Conservation (phyloP, 257 asterid genomes). For the Catharanthus roseus region DNA sequence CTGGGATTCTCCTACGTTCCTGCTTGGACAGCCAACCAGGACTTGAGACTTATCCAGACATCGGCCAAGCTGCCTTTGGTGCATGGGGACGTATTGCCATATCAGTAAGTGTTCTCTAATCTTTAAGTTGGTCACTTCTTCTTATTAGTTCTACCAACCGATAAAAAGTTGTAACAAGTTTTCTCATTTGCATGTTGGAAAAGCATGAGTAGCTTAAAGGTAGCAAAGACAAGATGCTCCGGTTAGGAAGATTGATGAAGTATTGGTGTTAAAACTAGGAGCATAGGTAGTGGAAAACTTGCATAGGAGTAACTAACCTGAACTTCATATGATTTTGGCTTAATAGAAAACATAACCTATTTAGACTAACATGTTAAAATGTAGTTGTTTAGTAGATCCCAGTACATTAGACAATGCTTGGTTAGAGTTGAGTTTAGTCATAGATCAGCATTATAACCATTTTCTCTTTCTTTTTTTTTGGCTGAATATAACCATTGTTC, state of each 20-base stretch:
- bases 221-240: background rate
- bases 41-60: slow-evolving; percentile 90
- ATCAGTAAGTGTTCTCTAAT: slow-evolving; percentile 53
- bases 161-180: background rate
- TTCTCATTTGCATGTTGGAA: background rate
- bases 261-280: background rate
- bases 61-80: slow-evolving; percentile 98
- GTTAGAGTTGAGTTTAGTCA: background rate
- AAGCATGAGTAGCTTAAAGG: background rate
- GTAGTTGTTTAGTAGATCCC: background rate
- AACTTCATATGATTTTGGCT: background rate
- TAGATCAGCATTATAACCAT: background rate
- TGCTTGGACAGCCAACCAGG: slow-evolving; percentile 98
- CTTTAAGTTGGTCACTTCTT: background rate
- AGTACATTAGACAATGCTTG: no score
- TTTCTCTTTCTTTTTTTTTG: no score
- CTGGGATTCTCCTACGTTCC: slow-evolving; percentile 74
- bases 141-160: background rate
- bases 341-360: background rate
- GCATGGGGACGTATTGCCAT: slow-evolving; percentile 64
- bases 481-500: no score
- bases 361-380: background rate
- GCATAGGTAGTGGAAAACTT: background rate
- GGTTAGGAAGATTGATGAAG: background rate
- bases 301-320: background rate